Evolutionary conservation across 768 basidiomycete genomes (phyloP), one percentile per base, ranked within the genome.

Genomic region (Boletus subcaerulescens): DNA sequence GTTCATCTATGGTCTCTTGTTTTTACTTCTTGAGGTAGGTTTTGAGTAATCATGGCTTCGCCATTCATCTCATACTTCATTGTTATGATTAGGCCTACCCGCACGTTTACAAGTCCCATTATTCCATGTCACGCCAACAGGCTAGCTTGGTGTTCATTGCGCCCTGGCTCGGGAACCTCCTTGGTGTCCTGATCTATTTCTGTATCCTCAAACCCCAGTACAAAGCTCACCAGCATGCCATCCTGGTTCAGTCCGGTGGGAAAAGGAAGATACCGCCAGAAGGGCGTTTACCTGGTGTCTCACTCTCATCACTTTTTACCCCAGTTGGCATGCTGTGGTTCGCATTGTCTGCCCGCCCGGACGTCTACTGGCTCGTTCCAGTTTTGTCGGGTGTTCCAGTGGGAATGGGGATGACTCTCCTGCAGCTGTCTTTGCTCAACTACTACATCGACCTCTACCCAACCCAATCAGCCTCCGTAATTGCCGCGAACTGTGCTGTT

Each of bases 361-460:
- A 61, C 3, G 15, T 67, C 42, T 66, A 63, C 48, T 61, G 56
- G 61, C 38, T 65, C 13, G 40, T 55, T 39, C 63, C 66, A 17
- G 60, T 59, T 14, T 36, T 63, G n/a, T 67, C 66, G 0, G 66
- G 66, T 43, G 40, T 67, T 20, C 66, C 66, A 0, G 59, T 67
- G 18, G 66, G 63, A 32, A 61, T 67, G 48, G 58, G 63, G 13
- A 67, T 63, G 66, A 67, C 66, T 18, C 59, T 67, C n/a, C 36
- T 66, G 5, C 63, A 63, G 38, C 29, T 67, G n/a, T 67, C 61
- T 4, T 35, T 67, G 53, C 45, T 63, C 39, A 65, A 61, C 43
- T 61, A 67, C 24, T 65, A 67, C 35, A 64, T 67, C 26, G 65
- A 67, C 44, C 65, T 67, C 41, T 67, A 63, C 38, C 64, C 66